These are phyloP conservation scores for Jasminum sambac DNA, from an alignment of 257 asterid genomes.

Conservation along the genomic window DNA sequence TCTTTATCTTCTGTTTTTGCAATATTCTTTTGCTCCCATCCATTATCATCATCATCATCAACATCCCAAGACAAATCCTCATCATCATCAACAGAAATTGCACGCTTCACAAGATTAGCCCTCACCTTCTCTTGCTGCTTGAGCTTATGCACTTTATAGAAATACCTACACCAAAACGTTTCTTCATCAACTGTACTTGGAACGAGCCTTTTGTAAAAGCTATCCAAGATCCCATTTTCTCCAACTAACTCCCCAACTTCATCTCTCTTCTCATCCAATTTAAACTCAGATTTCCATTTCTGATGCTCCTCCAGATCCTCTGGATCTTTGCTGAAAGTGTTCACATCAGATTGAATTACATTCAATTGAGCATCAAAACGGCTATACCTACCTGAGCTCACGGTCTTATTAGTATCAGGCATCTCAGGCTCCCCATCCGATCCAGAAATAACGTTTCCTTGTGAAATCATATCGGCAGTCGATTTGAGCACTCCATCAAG, in stretches of 20 bases:
- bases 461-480: conserved; percentile 72
- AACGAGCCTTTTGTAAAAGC: conserved; percentile 43
- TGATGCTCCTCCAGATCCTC: conserved; percentile 68
- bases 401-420: conserved; percentile 41
- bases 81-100: conserved; percentile 62
- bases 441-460: conserved; percentile 33
- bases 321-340: conserved; percentile 65
- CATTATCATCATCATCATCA: conserved; percentile 39
- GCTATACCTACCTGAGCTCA: conserved; percentile 52
- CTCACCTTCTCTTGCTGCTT: conserved; percentile 76
- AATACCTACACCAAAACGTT: conserved; percentile 77
- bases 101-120: conserved; percentile 75
- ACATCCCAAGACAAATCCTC: conserved; percentile 91
- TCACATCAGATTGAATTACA: conserved; percentile 53
- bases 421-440: conserved; percentile 67
- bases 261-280: conserved; percentile 39
- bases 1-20: conserved; percentile 32
- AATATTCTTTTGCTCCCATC: background rate
- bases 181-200: conserved; percentile 61
- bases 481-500: conserved; percentile 66
- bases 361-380: conserved; percentile 71
- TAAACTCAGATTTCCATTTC: conserved; percentile 60
- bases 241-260: conserved; percentile 59
- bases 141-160: conserved; percentile 74
- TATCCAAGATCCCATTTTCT: conserved; percentile 56